Evolutionary conservation across 129 eudicot genomes (phyloP).

Genomic region (Flaveria bidentis): DNA sequence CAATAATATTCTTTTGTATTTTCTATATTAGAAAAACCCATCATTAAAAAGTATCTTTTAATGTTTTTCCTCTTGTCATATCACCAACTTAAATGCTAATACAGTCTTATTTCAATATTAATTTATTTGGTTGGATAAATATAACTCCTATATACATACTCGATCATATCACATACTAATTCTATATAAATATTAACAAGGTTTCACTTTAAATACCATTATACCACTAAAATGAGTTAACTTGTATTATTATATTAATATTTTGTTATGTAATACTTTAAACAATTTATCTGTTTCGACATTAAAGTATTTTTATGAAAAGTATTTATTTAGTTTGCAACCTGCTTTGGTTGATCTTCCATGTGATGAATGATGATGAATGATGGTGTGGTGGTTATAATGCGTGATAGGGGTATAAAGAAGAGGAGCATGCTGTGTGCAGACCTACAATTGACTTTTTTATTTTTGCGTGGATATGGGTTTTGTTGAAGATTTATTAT

Average conservation of each 20-base stretch:
- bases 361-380: constrained; percentile 28
- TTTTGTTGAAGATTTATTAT: not conserved
- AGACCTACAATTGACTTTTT: constrained; percentile 41
- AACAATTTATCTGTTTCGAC: not conserved
- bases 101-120: too few species aligned
- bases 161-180: too few species aligned
- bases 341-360: constrained; percentile 32
- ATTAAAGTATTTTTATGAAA: not conserved
- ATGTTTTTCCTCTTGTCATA: constrained; percentile 6
- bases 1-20: not conserved
- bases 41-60: not conserved
- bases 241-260: too few species aligned
- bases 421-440: constrained; percentile 37
- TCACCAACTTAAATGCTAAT: not conserved
- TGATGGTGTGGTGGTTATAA: constrained; percentile 36
- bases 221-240: too few species aligned
- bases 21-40: not conserved
- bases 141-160: too few species aligned
- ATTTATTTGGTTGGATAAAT: not conserved
- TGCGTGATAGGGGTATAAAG: constrained; percentile 27
- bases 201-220: too few species aligned
- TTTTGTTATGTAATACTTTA: too few species aligned
- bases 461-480: not conserved
- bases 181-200: too few species aligned
- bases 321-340: not conserved